These are phyloP conservation scores for Entelexis paramagnoliae DNA, from an alignment of 1,139 yeast species.

Conservation along the genomic window DNA sequence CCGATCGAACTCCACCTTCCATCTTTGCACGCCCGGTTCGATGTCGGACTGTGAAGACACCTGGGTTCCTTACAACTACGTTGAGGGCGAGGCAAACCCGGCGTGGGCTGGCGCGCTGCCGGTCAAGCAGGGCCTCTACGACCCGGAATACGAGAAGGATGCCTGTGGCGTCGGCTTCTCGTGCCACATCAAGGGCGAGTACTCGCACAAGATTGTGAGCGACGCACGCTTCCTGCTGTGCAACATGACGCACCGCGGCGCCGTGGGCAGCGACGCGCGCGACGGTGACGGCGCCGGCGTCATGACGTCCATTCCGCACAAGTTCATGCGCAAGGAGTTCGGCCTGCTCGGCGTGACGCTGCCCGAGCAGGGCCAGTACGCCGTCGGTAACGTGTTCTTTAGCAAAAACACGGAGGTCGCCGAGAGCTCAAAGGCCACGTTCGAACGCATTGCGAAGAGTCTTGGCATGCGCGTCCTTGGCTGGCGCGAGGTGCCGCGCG, in stretches of 20 bases:
- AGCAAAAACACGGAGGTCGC: slow-evolving; percentile 62
- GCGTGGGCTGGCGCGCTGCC: slow-evolving; percentile 94
- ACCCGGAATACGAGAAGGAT: slow-evolving; percentile 89
- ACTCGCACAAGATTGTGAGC: slow-evolving; percentile 84
- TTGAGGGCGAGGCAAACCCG: slow-evolving; percentile 64
- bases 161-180: slow-evolving; percentile 99
- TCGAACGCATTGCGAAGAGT: slow-evolving; percentile 67
- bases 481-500: slow-evolving; percentile 95
- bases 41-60: slow-evolving; percentile 13
- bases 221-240: slow-evolving; percentile 78
- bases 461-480: slow-evolving; percentile 78
- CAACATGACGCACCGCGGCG: slow-evolving; percentile 98
- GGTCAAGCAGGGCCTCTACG: slow-evolving; percentile 76
- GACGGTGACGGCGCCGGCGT: slow-evolving; percentile 99
- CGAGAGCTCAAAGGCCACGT: slow-evolving; percentile 58
- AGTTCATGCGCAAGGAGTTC: slow-evolving; percentile 75
- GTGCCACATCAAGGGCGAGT: slow-evolving; percentile 80
- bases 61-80: slow-evolving; percentile 46
- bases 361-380: slow-evolving; percentile 80
- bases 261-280: slow-evolving; percentile 87
- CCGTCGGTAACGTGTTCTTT: slow-evolving; percentile 89
- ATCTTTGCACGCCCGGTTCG: neutral
- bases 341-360: slow-evolving; percentile 45
- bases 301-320: slow-evolving; percentile 84
- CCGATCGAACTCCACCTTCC: neutral